These are phyloP conservation scores for Lippia alba DNA, from an alignment of 305 asterid genomes.

Conservation along the genomic window DNA sequence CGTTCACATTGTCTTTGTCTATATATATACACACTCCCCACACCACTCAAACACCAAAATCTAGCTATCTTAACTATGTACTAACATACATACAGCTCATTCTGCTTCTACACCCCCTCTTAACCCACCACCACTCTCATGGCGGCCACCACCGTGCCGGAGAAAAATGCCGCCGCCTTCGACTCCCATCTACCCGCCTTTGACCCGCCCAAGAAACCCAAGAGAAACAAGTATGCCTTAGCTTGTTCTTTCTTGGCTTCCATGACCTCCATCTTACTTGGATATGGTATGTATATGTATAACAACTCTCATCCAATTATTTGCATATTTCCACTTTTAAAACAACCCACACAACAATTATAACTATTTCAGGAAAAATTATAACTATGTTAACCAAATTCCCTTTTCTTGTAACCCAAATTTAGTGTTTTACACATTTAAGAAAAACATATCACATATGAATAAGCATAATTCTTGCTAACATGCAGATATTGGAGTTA, in stretches of 20 bases:
- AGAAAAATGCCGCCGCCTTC: slow-evolving; percentile 28
- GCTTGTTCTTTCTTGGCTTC: slow-evolving; percentile 66
- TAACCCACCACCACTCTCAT: slow-evolving; percentile 11
- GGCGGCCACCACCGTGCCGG: slow-evolving; percentile 45
- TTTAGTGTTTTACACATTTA: too few species aligned
- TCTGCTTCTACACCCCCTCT: background rate
- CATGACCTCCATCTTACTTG: slow-evolving; percentile 68
- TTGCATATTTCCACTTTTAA: background rate
- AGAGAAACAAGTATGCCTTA: slow-evolving; percentile 57
- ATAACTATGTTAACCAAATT: too few species aligned
- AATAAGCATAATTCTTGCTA: too few species aligned
- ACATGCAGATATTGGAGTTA: slow-evolving; percentile 74
- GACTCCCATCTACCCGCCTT: slow-evolving; percentile 43
- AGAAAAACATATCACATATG: too few species aligned
- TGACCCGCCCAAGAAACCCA: slow-evolving; percentile 48
- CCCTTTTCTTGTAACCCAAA: too few species aligned
- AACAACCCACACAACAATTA: too few species aligned
- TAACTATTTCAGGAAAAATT: too few species aligned
- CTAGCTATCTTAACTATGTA: slow-evolving; percentile 12
- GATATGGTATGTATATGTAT: slow-evolving; percentile 53
- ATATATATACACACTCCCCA: slow-evolving; percentile 22
- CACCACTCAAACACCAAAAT: slow-evolving; percentile 30
- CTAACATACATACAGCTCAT: background rate
- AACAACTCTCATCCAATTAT: background rate
- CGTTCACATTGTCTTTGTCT: slow-evolving; percentile 3